phyloP scores from a whole-genome alignment of 805 yeast genomes.

The Hemisphaericaspora nanyangensis region DNA sequence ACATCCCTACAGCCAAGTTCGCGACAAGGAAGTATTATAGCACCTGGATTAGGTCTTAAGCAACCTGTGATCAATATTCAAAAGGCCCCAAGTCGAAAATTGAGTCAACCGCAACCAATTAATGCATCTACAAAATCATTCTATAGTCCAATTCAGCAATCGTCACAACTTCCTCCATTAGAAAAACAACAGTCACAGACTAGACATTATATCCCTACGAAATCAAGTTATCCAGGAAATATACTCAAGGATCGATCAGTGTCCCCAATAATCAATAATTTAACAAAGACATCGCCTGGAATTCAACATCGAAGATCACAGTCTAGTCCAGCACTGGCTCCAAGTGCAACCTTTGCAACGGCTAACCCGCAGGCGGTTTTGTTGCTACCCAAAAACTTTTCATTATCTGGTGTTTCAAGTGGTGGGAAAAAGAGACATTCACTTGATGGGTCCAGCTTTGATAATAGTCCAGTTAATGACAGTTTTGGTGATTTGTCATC shows the following conservation, averaged over 20 bases:
- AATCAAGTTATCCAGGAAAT: background rate
- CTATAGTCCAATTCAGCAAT: background rate
- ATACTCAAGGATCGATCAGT: constrained; percentile 17
- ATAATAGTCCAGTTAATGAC: background rate
- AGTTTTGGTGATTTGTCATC: background rate
- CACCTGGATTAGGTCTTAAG: background rate
- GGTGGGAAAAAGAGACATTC: constrained; percentile 20
- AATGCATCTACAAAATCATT: background rate
- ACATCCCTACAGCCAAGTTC: constrained; percentile 6
- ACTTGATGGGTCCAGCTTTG: constrained; percentile 16
- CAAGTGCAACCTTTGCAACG: constrained; percentile 11
- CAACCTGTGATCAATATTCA: background rate
- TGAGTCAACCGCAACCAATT: background rate
- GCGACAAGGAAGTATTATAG: background rate
- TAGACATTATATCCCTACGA: background rate
- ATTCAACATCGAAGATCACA: constrained; percentile 26
- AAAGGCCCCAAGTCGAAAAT: background rate
- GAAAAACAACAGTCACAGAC: no score
- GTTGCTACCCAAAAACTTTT: constrained; percentile 46
- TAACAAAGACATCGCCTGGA: constrained; percentile 4
- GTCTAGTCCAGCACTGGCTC: constrained; percentile 23
- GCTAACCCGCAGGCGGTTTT: constrained; percentile 43
- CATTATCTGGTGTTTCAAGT: constrained; percentile 18
- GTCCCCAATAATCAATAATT: constrained; percentile 16
- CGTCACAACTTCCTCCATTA: no score